Percentiles rank a stretch among this genome's conserved stretches.
phyloP scores from a whole-genome alignment of 2,329 filamentous ascomycete species.

The Exserohilum rostratum region DNA sequence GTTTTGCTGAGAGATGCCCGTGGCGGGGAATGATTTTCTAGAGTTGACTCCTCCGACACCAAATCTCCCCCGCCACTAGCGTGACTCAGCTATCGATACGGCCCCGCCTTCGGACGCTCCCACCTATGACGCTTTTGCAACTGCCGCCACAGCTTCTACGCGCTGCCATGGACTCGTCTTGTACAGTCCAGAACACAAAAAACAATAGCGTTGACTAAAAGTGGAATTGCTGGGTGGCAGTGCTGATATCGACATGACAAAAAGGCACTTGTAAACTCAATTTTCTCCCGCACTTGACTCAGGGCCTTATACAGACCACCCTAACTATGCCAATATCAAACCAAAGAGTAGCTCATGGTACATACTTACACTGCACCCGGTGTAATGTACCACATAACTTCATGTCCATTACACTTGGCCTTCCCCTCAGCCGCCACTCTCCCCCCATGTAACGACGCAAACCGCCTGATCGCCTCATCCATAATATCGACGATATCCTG shows the following conservation, averaged over 20 bases:
- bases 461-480: conserved; percentile 26
- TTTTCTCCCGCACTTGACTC: not conserved
- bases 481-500: conserved; percentile 33
- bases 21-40: conserved; percentile 40
- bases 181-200: not conserved
- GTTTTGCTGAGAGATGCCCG: conserved; percentile 21
- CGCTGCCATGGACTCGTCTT: not conserved
- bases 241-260: too few species aligned
- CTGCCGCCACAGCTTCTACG: not conserved
- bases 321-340: not conserved
- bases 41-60: conserved; percentile 27
- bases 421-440: conserved; percentile 26
- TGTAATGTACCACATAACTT: conserved; percentile 25
- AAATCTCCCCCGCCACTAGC: conserved; percentile 21
- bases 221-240: not conserved
- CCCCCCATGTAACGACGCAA: conserved; percentile 23
- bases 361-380: conserved; percentile 29
- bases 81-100: conserved; percentile 36
- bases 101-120: not conserved
- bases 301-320: too few species aligned
- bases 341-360: not conserved
- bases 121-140: not conserved
- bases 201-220: too few species aligned
- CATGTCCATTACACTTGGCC: conserved; percentile 22
- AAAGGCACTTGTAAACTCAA: too few species aligned